Conservation (phyloP, 108 stramenopile genomes). For the Discostella pseudostelligera region DNA sequence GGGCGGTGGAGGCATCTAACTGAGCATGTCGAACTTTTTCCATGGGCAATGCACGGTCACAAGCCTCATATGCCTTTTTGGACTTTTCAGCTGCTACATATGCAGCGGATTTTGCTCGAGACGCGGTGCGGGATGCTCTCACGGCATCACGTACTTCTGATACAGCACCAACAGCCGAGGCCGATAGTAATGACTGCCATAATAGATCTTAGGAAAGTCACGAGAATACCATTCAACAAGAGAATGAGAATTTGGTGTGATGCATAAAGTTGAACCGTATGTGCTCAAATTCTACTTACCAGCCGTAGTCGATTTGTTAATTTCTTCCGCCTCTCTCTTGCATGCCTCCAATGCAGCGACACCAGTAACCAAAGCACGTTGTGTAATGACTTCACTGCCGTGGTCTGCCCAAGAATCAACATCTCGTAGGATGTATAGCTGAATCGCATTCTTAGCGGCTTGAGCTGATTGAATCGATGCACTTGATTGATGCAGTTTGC, state of each 20-base stretch:
- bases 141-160: constrained; percentile 77
- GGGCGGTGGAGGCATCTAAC: constrained; percentile 63
- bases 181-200: constrained; percentile 81
- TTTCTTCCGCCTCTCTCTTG: constrained; percentile 49
- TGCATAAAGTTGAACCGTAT: not conserved
- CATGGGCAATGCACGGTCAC: constrained; percentile 42
- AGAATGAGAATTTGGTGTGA: constrained; percentile 2
- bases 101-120: constrained; percentile 47
- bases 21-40: constrained; percentile 71
- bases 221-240: constrained; percentile 3
- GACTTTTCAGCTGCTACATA: constrained; percentile 59
- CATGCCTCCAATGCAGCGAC: constrained; percentile 61
- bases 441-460: constrained; percentile 46
- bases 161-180: constrained; percentile 72
- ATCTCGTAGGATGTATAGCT: constrained; percentile 63
- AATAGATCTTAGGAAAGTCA: constrained; percentile 56
- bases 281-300: constrained; percentile 48
- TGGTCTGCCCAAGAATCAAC: constrained; percentile 82
- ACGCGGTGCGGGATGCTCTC: constrained; percentile 64
- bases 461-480: constrained; percentile 56
- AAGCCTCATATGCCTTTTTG: constrained; percentile 48
- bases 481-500: constrained; percentile 56
- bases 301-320: constrained; percentile 58
- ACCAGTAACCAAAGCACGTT: constrained; percentile 71
- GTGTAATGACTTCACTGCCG: constrained; percentile 69